phyloP scores from a whole-genome alignment of 1,139 yeast species.

The Scheffersomyces lignicola region DNA sequence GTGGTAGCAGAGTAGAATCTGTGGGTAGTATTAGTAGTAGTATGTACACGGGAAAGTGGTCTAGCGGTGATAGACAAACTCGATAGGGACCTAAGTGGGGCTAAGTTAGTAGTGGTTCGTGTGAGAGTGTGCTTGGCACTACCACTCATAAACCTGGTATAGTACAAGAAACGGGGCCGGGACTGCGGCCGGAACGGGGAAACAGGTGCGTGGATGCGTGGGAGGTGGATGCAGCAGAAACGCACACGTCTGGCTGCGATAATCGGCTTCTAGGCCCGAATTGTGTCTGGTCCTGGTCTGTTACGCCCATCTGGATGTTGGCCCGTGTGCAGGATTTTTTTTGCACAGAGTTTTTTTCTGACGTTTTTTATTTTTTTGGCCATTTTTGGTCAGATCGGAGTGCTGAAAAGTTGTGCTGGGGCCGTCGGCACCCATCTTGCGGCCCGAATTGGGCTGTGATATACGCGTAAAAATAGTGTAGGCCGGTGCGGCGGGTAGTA shows the following conservation, averaged over 20 bases:
- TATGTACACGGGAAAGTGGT: background rate
- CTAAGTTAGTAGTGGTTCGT: conserved; percentile 1
- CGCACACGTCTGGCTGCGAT: too few species aligned
- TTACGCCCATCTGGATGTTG: background rate
- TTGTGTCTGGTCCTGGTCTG: background rate
- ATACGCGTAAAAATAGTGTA: too few species aligned
- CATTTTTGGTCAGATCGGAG: background rate
- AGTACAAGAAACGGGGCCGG: background rate
- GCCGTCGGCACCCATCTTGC: too few species aligned
- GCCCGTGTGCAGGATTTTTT: background rate
- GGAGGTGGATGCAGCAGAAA: background rate
- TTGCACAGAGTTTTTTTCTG: background rate
- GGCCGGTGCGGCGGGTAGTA: background rate
- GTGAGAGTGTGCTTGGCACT: conserved; percentile 1
- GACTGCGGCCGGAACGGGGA: background rate
- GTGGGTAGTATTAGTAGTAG: background rate
- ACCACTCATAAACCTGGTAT: conserved; percentile 2
- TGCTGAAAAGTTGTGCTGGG: background rate
- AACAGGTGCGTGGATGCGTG: background rate
- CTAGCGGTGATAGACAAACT: background rate
- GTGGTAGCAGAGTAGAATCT: background rate
- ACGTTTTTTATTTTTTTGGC: too few species aligned
- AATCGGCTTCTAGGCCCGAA: background rate
- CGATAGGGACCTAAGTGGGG: background rate
- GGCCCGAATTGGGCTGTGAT: too few species aligned